Base-by-base conservation (phyloP, 495 filamentous ascomycete species). In the Clohesyomyces aquaticus region DNA sequence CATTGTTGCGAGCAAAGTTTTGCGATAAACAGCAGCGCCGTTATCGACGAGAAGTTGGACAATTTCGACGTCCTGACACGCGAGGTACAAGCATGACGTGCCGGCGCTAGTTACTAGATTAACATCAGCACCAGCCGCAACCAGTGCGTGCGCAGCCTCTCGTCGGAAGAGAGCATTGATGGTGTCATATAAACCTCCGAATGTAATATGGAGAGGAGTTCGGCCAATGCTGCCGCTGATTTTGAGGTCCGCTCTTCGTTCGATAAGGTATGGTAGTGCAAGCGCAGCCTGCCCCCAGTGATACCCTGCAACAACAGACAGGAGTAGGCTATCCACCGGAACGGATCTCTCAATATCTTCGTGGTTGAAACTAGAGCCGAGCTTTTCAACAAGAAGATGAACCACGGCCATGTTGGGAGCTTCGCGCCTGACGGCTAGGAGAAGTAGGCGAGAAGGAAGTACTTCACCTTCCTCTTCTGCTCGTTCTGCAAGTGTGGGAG, bases 361-460 rank as follows among this genome's bases (percentile, higher is more conserved):
- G 18, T 3, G 53, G 52, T 77, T 74, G 16, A 77, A 69, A 56
- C 80, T 68, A 2, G 75, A 76, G 23, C 65, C 55, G 48, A 70
- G 74, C 25, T 66, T 72, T 41, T 80, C 76, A 11, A 81, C 76
- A 3, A 82, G 67, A 6, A 79, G 47, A 42, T 73, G 69, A 22
- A 81, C 67, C 0, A 80, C 61, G 0, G 78, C 73, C 50, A 81
- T 67, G 61, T 80, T 82, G 0, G 80, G 77, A 1, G 75, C 61
- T 0, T 66, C 56, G 23, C 75, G 70, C 18, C 67, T 49, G 4
- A 66, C 71, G 18, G 75, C 74, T 18, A 77, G 59, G 16, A 80
- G 51, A 12, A 62, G 45, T 18, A 22, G 25, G 9, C 18, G 14
- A n/a, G n/a, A n/a, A n/a, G n/a, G n/a, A n/a, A n/a, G n/a, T n/a